Evolutionary conservation across 768 basidiomycete species (phyloP).

Genomic region (Phylloporus arenicola): DNA sequence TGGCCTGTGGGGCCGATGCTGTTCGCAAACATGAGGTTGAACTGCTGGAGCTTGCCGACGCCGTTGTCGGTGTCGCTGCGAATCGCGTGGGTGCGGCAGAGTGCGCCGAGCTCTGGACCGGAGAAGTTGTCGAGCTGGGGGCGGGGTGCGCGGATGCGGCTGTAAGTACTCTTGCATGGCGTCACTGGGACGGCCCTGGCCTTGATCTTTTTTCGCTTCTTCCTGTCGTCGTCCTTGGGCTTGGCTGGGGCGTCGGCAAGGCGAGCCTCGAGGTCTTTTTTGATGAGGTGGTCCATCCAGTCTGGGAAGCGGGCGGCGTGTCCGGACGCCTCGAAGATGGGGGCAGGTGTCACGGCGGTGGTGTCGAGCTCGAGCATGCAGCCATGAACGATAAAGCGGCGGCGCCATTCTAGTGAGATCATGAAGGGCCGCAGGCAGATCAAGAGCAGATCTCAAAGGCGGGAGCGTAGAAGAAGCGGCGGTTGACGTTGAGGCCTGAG

Average conservation of each 20-base stretch:
- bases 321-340: slow-evolving; percentile 94
- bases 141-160: slow-evolving; percentile 46
- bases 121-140: slow-evolving; percentile 71
- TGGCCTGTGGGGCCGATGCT: slow-evolving; percentile 97
- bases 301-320: slow-evolving; percentile 98
- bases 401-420: slow-evolving; percentile 77
- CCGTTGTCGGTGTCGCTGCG: slow-evolving; percentile 88
- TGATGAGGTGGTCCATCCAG: slow-evolving; percentile 99
- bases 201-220: slow-evolving; percentile 72
- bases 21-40: slow-evolving; percentile 98
- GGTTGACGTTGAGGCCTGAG: too few species aligned
- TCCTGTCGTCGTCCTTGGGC: slow-evolving; percentile 47
- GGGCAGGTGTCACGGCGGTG: slow-evolving; percentile 91
- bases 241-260: slow-evolving; percentile 81
- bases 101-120: slow-evolving; percentile 82
- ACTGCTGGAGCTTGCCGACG: slow-evolving; percentile 87
- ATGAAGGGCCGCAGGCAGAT: neutral
- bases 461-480: slow-evolving; percentile 95
- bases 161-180: slow-evolving; percentile 74
- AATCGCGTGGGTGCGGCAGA: slow-evolving; percentile 76
- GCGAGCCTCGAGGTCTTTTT: slow-evolving; percentile 84
- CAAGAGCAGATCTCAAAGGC: slow-evolving; percentile 89
- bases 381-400: slow-evolving; percentile 97
- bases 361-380: slow-evolving; percentile 98
- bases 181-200: slow-evolving; percentile 56